A percentile compares a stretch with the other conserved stretches of the same genome.
phyloP scores from a whole-genome alignment of 257 asterid species.

The Ajuga chamaepitys region DNA sequence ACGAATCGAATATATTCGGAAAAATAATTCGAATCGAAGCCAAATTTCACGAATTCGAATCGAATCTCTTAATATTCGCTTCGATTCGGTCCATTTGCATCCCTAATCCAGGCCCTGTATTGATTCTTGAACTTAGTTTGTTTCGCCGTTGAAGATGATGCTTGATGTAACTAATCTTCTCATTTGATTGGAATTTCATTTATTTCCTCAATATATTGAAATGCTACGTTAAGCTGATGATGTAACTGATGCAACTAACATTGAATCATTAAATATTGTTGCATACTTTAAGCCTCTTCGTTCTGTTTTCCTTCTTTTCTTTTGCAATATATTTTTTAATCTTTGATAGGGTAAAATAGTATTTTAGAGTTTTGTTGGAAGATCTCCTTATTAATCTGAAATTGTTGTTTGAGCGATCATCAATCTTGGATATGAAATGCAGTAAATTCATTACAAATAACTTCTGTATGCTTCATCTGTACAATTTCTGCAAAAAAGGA shows the following conservation, averaged over 20 bases:
- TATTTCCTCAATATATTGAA: background rate
- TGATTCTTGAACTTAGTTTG: too few relatives aligned
- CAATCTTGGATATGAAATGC: background rate
- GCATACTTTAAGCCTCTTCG: background rate
- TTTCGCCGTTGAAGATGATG: background rate
- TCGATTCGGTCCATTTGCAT: background rate
- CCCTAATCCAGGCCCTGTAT: background rate
- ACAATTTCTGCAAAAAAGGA: background rate
- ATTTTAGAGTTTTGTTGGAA: too few relatives aligned
- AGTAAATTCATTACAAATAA: too few relatives aligned
- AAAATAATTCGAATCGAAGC: too few relatives aligned
- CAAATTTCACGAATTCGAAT: too few relatives aligned
- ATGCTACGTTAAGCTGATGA: background rate
- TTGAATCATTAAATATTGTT: too few relatives aligned
- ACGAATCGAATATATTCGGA: too few relatives aligned
- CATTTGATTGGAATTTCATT: background rate
- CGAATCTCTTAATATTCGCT: slow-evolving; percentile 1
- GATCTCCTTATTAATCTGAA: background rate
- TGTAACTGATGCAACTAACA: too few relatives aligned
- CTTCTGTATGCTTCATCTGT: background rate
- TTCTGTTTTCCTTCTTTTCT: background rate
- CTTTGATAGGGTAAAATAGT: background rate
- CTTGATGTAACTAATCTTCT: background rate
- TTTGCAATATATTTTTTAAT: too few relatives aligned
- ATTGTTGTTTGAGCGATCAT: background rate